These are phyloP conservation scores for Microthlaspi erraticum DNA, from an alignment of 345 rosid genomes.

Conservation along the genomic window DNA sequence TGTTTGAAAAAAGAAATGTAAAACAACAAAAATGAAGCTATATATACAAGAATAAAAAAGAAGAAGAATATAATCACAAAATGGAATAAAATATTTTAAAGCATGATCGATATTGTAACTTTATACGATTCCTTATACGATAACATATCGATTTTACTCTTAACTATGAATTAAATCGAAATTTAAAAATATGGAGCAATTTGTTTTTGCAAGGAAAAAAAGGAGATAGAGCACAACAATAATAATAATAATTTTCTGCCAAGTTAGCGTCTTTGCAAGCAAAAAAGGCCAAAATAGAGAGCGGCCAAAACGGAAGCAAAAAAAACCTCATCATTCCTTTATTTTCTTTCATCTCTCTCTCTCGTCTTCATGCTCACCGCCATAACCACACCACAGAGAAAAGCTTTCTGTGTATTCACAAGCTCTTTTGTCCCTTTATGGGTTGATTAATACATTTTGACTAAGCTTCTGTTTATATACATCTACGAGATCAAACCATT, in stretches of 20 bases:
- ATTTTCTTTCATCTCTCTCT: slow-evolving; percentile 28
- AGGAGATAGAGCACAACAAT: too few species aligned
- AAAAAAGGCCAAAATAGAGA: slow-evolving; percentile 45
- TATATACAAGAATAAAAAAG: neutral
- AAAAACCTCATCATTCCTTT: slow-evolving; percentile 35
- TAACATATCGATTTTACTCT: slow-evolving; percentile 11
- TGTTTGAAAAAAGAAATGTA: neutral
- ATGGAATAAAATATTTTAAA: slow-evolving; percentile 32
- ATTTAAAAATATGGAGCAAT: neutral
- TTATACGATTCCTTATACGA: slow-evolving; percentile 26
- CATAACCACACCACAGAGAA: slow-evolving; percentile 33
- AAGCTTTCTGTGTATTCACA: slow-evolving; percentile 18
- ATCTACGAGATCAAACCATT: slow-evolving; percentile 35
- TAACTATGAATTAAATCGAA: neutral
- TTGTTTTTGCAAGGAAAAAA: neutral
- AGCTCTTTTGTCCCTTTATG: neutral
- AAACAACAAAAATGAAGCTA: slow-evolving; percentile 6
- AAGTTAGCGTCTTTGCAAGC: slow-evolving; percentile 22
- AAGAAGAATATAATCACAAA: slow-evolving; percentile 28
- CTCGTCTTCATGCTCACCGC: slow-evolving; percentile 33
- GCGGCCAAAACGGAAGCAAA: slow-evolving; percentile 47
- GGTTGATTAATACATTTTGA: slow-evolving; percentile 19
- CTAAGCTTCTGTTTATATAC: slow-evolving; percentile 2
- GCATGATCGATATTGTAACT: slow-evolving; percentile 15
- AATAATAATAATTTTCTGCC: too few species aligned